phyloP scores from a whole-genome alignment of 2,329 filamentous ascomycete species.

The Colletotrichum costaricense region DNA sequence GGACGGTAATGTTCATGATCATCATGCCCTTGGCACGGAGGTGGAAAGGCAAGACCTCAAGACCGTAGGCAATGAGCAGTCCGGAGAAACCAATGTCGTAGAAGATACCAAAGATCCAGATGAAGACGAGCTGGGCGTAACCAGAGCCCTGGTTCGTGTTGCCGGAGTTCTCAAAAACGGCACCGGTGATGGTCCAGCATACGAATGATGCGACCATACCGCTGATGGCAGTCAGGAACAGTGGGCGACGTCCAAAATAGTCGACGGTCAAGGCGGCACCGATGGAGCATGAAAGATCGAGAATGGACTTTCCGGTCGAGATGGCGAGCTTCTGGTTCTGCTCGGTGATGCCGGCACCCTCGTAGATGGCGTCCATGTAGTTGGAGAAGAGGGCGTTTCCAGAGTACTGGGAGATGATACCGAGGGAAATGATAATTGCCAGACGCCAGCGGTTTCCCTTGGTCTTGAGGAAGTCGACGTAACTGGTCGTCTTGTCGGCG shows the following conservation, averaged over 20 bases:
- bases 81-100: conserved; percentile 71
- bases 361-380: conserved; percentile 73
- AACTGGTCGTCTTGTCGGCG: conserved; percentile 60
- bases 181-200: conserved; percentile 64
- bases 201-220: conserved; percentile 61
- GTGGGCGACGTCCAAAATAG: conserved; percentile 61
- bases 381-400: conserved; percentile 76
- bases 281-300: conserved; percentile 68
- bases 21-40: conserved; percentile 70
- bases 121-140: conserved; percentile 66
- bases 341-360: conserved; percentile 68
- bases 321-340: conserved; percentile 67
- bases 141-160: conserved; percentile 58
- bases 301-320: conserved; percentile 67
- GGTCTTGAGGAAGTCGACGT: conserved; percentile 71
- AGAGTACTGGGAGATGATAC: conserved; percentile 75
- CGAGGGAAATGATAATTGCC: conserved; percentile 70
- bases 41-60: conserved; percentile 69
- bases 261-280: conserved; percentile 62
- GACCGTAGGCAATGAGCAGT: conserved; percentile 66
- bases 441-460: conserved; percentile 74
- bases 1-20: conserved; percentile 73
- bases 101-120: conserved; percentile 69
- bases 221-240: conserved; percentile 62
- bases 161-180: conserved; percentile 60